Evolutionary conservation across 495 filamentous ascomycete species (phyloP).

Genomic region (Aspergillus mulundensis): DNA sequence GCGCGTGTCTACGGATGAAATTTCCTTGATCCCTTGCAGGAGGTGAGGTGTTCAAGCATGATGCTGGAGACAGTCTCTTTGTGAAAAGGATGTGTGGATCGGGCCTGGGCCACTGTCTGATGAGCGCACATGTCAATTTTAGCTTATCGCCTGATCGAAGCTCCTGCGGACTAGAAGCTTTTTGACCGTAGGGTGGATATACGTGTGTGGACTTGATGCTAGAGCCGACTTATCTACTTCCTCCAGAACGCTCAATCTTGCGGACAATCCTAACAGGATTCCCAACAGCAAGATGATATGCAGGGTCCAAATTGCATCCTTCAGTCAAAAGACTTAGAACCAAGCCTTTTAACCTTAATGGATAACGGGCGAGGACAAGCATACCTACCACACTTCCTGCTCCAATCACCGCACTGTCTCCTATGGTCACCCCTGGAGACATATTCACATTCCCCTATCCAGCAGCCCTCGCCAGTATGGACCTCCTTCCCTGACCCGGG

Average conservation of each 20-base stretch:
- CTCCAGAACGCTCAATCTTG: constrained; percentile 46
- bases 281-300: constrained; percentile 59
- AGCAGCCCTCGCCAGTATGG: constrained; percentile 80
- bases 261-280: constrained; percentile 63
- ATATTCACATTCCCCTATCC: constrained; percentile 80
- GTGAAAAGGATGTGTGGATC: background rate
- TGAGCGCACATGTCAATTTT: background rate
- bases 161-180: background rate
- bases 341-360: background rate
- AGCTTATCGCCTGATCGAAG: background rate
- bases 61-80: background rate
- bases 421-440: constrained; percentile 75
- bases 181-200: too few species aligned
- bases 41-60: background rate
- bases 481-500: constrained; percentile 75
- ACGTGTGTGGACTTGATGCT: too few species aligned
- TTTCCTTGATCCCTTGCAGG: constrained; percentile 5
- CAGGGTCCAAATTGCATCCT: constrained; percentile 43
- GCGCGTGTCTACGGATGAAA: background rate
- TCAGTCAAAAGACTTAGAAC: background rate
- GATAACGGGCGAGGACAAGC: constrained; percentile 6
- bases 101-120: background rate
- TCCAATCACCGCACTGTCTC: constrained; percentile 69
- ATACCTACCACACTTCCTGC: constrained; percentile 86
- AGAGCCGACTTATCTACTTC: background rate